Evolutionary conservation across 1,284 basidiomycete genomes (phyloP).

Genomic region (Puccinia hordei): DNA sequence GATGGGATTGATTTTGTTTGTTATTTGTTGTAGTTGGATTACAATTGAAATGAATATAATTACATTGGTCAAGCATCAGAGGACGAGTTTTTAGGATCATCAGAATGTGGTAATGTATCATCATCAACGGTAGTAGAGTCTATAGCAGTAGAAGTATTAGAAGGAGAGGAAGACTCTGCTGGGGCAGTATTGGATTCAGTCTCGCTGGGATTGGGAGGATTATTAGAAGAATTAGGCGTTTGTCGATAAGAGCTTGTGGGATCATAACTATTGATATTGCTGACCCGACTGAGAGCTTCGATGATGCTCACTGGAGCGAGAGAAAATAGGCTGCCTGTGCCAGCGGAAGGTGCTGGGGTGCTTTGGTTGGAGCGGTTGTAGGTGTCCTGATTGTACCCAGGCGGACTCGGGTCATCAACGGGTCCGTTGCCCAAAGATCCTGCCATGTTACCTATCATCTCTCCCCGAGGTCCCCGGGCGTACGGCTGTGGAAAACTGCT

Average conservation of each 20-base stretch:
- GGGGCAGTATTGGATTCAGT: background rate
- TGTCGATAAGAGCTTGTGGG: background rate
- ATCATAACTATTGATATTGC: constrained; percentile 17
- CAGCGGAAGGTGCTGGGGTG: background rate
- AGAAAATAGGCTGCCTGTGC: constrained; percentile 23
- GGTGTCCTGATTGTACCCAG: constrained; percentile 14
- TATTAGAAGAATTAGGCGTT: background rate
- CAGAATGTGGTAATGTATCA: constrained; percentile 7
- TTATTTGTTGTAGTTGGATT: background rate
- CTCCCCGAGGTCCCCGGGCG: constrained; percentile 10
- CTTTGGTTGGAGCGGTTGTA: background rate
- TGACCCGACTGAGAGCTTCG: constrained; percentile 33
- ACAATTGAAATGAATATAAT: constrained; percentile 13
- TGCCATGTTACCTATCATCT: background rate
- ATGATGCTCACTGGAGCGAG: constrained; percentile 35
- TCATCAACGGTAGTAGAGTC: background rate
- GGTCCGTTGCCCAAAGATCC: background rate
- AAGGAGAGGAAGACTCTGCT: background rate
- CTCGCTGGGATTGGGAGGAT: background rate
- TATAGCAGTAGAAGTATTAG: background rate
- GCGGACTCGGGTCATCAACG: background rate
- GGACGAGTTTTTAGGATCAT: background rate
- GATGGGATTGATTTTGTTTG: background rate
- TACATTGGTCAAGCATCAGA: constrained; percentile 32
- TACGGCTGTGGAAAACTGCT: constrained; percentile 69